Conservation (phyloP, 2,329 filamentous ascomycete genomes). For the Aspergillus phoenicis region DNA sequence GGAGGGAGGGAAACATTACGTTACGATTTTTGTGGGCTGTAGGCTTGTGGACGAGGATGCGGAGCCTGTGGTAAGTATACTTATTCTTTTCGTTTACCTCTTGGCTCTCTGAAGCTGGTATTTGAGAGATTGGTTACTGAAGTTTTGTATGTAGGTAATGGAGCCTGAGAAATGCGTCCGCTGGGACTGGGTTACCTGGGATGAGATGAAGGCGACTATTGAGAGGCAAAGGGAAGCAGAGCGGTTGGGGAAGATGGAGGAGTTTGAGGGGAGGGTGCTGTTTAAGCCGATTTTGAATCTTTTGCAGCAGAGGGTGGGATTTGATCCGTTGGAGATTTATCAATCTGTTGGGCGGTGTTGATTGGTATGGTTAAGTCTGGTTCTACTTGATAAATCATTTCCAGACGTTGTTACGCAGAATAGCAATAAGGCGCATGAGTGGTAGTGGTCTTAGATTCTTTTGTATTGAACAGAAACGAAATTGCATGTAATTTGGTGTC, state of each 20-base stretch:
- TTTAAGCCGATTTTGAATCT: background rate
- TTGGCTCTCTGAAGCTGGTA: background rate
- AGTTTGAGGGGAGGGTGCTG: background rate
- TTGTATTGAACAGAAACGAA: too few species aligned
- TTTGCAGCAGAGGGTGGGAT: background rate
- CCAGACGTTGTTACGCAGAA: too few species aligned
- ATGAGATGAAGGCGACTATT: background rate
- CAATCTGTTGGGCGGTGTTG: too few species aligned
- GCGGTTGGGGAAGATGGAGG: background rate
- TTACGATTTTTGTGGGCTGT: constrained; percentile 69
- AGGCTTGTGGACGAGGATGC: constrained; percentile 51
- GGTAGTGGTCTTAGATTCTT: too few species aligned
- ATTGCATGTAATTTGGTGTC: too few species aligned
- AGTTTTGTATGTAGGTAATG: background rate
- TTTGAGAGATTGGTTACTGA: background rate
- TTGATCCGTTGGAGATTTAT: background rate
- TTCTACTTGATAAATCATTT: too few species aligned
- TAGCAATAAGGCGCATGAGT: too few species aligned
- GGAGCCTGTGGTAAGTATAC: constrained; percentile 55
- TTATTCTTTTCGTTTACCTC: background rate
- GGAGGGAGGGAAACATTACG: constrained; percentile 65
- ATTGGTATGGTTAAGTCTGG: too few species aligned
- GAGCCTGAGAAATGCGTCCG: background rate
- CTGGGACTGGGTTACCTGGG: background rate
- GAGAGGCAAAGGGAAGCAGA: background rate